phyloP scores from a whole-genome alignment of 2,329 filamentous ascomycete species.

The Botrytis byssoidea region DNA sequence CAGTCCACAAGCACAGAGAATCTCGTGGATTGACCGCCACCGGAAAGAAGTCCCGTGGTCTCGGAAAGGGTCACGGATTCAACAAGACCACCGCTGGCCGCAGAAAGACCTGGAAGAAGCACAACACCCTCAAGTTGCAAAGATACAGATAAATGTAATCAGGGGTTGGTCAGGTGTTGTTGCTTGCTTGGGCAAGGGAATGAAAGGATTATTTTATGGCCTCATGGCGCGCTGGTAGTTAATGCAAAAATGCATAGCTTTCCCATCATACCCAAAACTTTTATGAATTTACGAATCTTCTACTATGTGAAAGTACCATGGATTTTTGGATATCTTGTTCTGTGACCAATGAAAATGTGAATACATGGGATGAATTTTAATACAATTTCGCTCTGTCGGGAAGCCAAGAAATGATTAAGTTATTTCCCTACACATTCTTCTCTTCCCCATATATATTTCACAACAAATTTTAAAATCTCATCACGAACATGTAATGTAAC shows the following conservation, averaged over 20 bases:
- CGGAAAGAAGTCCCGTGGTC: slow-evolving; percentile 98
- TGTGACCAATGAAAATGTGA: slow-evolving; percentile 14
- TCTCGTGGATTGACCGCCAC: slow-evolving; percentile 93
- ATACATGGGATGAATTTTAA: not conserved
- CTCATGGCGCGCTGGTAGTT: slow-evolving; percentile 23
- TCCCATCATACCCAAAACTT: slow-evolving; percentile 25
- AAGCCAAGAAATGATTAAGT: not conserved
- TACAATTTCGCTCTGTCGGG: not conserved
- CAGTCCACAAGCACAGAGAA: slow-evolving; percentile 99
- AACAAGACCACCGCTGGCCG: slow-evolving; percentile 96
- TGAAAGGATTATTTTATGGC: slow-evolving; percentile 32
- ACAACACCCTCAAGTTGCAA: slow-evolving; percentile 99
- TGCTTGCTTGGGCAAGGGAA: slow-evolving; percentile 30
- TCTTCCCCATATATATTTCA: slow-evolving; percentile 2
- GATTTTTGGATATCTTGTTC: not conserved
- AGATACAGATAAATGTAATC: slow-evolving; percentile 74
- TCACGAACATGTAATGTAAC: not conserved
- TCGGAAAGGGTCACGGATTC: slow-evolving; percentile 99
- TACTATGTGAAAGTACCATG: slow-evolving; percentile 14
- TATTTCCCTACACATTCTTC: not conserved
- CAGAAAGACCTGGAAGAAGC: slow-evolving; percentile 99
- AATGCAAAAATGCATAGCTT: slow-evolving; percentile 30
- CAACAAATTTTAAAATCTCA: not conserved
- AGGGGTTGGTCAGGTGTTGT: slow-evolving; percentile 30
- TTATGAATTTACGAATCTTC: slow-evolving; percentile 26